Conservation (phyloP, 1,139 yeast genomes). For the Diutina ranongensis region DNA sequence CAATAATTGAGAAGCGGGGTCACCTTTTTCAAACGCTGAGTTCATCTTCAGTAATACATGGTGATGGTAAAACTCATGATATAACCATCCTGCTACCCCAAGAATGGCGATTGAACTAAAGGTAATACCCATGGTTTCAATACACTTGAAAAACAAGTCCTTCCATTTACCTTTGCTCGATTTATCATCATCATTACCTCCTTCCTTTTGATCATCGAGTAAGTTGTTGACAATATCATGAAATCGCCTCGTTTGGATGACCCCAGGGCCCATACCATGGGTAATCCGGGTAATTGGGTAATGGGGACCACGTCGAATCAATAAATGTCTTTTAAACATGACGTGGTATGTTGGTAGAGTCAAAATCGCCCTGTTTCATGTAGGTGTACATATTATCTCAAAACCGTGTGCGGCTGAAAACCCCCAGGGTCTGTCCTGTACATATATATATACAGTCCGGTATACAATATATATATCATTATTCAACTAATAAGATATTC, state of each 20-base stretch:
- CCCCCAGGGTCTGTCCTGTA: no score
- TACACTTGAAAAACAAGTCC: conserved; percentile 35
- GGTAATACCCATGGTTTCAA: conserved; percentile 68
- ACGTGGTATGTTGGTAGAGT: no score
- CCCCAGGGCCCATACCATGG: not conserved
- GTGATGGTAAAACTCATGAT: conserved; percentile 49
- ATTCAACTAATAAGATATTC: not conserved
- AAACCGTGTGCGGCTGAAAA: no score
- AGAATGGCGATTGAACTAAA: conserved; percentile 61
- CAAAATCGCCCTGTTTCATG: no score
- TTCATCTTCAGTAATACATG: conserved; percentile 60
- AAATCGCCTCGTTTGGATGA: not conserved
- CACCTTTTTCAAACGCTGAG: conserved; percentile 56
- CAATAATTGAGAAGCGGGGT: conserved; percentile 50
- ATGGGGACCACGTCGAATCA: no score
- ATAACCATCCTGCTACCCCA: conserved; percentile 60
- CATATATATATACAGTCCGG: no score
- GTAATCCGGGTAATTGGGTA: no score
- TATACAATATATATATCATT: no score
- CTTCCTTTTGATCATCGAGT: conserved; percentile 4
- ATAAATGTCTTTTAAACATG: no score
- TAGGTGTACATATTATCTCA: no score
- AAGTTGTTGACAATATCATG: not conserved
- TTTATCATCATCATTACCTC: not conserved
- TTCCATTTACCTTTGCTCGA: not conserved